phyloP scores from a whole-genome alignment of 371 early-diverging fungal genomes.

The Mortierella sp. region DNA sequence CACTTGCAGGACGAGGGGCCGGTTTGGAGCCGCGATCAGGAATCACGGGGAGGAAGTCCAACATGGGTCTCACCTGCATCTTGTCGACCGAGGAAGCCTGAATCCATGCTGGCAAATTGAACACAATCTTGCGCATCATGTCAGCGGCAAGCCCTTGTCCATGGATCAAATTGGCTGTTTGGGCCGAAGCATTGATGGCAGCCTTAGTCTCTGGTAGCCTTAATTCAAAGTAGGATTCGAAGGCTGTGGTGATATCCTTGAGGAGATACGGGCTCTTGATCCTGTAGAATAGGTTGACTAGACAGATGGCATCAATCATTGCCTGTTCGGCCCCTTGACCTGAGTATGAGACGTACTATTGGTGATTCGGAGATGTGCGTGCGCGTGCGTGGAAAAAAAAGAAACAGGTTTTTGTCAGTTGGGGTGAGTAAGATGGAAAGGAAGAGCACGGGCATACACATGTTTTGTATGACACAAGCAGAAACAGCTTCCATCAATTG shows the following conservation, averaged over 20 bases:
- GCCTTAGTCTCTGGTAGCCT: constrained; percentile 11
- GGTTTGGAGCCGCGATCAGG: too few relatives aligned
- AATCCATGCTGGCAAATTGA: too few relatives aligned
- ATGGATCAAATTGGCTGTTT: constrained; percentile 28
- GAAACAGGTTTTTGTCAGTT: too few relatives aligned
- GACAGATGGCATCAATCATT: constrained; percentile 34
- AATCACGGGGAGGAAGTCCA: too few relatives aligned
- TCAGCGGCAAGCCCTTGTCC: constrained; percentile 23
- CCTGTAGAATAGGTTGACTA: constrained; percentile 31
- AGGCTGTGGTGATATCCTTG: constrained; percentile 17
- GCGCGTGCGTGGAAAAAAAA: not conserved
- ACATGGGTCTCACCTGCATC: too few relatives aligned
- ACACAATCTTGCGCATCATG: too few relatives aligned
- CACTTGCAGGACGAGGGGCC: too few relatives aligned
- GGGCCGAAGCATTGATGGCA: constrained; percentile 12
- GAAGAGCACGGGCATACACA: too few relatives aligned
- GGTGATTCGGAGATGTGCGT: not conserved
- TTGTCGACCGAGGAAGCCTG: too few relatives aligned
- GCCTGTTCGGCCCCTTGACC: constrained; percentile 45
- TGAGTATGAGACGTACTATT: constrained; percentile 27
- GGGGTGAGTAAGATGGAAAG: too few relatives aligned
- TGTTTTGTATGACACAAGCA: too few relatives aligned
- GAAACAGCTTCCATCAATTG: too few relatives aligned
- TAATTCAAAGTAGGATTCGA: constrained; percentile 12
- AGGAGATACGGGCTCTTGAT: constrained; percentile 14